phyloP scores from a whole-genome alignment of 2,329 filamentous ascomycete genomes.

The Sphaceloma murrayae region DNA sequence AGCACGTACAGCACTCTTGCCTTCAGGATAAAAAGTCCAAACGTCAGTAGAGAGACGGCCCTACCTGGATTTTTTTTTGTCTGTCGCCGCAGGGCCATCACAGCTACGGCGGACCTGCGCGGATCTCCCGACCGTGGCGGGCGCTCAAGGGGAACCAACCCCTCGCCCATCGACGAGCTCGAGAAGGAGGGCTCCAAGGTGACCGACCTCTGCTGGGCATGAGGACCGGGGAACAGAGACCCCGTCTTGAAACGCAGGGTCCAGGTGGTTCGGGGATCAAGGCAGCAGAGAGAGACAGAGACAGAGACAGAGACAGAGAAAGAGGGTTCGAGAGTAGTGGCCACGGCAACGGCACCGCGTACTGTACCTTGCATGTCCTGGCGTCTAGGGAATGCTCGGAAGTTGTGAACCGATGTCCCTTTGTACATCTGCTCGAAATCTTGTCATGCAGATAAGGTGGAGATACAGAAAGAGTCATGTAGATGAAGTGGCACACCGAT shows the following conservation, averaged over 20 bases:
- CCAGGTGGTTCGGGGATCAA: slow-evolving; percentile 9
- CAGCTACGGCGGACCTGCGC: background rate
- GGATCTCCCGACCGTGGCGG: slow-evolving; percentile 1
- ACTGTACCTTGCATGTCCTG: background rate
- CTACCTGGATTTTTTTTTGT: too few species aligned
- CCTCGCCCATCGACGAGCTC: too few species aligned
- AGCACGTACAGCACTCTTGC: background rate
- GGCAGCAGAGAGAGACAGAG: too few species aligned
- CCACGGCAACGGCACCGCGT: slow-evolving; percentile 12
- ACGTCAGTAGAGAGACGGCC: too few species aligned
- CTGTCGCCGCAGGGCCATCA: too few species aligned
- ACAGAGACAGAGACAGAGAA: too few species aligned
- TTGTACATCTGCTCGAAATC: background rate
- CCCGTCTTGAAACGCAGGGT: slow-evolving; percentile 8
- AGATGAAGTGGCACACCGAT: slow-evolving; percentile 1
- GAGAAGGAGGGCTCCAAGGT: too few species aligned
- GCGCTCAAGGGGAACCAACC: too few species aligned
- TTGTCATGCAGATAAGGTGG: too few species aligned
- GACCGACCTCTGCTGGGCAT: too few species aligned
- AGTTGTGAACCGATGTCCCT: background rate
- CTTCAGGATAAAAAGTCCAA: slow-evolving; percentile 1
- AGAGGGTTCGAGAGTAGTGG: background rate
- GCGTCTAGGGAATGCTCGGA: background rate
- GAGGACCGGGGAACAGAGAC: background rate
- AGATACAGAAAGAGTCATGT: slow-evolving; percentile 6